A percentile compares a stretch with the other conserved stretches of the same genome.
Evolutionary conservation across 1,139 yeast species (phyloP).

Genomic region (Citeromyces hawaiiensis): DNA sequence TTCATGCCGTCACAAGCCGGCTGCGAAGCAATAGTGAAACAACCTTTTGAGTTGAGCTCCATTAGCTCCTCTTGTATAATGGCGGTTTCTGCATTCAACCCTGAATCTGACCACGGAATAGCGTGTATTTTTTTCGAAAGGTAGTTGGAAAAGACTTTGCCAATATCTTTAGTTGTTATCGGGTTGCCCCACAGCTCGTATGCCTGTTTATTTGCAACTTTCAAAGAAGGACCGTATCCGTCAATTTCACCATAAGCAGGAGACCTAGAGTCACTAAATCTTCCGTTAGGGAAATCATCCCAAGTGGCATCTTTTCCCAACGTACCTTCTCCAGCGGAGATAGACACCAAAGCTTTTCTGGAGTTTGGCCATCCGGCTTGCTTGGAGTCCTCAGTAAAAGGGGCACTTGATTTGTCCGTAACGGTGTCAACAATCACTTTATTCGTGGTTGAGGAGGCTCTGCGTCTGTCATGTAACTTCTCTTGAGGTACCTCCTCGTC

Average conservation of each 20-base stretch:
- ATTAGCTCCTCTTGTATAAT: slow-evolving; percentile 84
- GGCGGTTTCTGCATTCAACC: slow-evolving; percentile 80
- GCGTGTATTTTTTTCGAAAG: slow-evolving; percentile 63
- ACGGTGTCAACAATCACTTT: slow-evolving; percentile 25
- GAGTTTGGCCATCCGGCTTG: not conserved
- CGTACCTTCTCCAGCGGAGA: slow-evolving; percentile 75
- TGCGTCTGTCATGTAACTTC: not conserved
- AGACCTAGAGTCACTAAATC: slow-evolving; percentile 91
- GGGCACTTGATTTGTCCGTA: not conserved
- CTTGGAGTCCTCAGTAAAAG: slow-evolving; percentile 1
- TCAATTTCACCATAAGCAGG: slow-evolving; percentile 94
- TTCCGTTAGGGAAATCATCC: slow-evolving; percentile 93
- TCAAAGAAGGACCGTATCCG: slow-evolving; percentile 90
- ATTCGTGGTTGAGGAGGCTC: slow-evolving; percentile 16
- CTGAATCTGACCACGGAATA: slow-evolving; percentile 86
- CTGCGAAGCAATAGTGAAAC: slow-evolving; percentile 88
- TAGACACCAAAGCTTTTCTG: slow-evolving; percentile 46
- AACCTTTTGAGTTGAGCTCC: slow-evolving; percentile 59
- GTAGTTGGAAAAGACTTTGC: slow-evolving; percentile 58
- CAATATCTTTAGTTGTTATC: slow-evolving; percentile 43
- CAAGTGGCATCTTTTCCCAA: slow-evolving; percentile 87
- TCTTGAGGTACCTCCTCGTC: slow-evolving; percentile 6
- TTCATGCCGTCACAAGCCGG: slow-evolving; percentile 77
- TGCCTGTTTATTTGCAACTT: slow-evolving; percentile 62
- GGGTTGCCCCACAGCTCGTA: slow-evolving; percentile 78